Evolutionary conservation across 352 stramenopile species (phyloP), one percentile per base, ranked within the genome.

Genomic region (Pythium sp.): DNA sequence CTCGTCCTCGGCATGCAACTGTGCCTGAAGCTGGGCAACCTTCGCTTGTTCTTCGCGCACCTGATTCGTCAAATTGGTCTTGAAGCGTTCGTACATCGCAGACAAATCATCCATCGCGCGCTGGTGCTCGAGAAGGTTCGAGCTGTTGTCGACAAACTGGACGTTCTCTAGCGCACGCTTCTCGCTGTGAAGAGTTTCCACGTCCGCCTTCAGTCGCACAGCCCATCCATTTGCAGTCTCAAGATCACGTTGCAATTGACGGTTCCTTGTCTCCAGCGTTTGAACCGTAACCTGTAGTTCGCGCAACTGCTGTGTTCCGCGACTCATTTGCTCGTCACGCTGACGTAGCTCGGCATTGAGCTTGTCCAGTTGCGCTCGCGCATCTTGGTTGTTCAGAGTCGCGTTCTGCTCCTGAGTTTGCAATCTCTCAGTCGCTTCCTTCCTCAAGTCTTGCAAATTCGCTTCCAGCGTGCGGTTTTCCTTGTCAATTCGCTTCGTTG

Each of bases 381-480:
- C 77, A 61, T 86, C 80, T 62, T 85, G 76, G n/a, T 63, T 81
- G 9, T 63, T 72, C 60, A 87, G 62, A 58, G 72, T 72, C 47
- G 75, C 71, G 20, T 75, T 75, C 46, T 86, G 75, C 46, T 86
- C 77, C 22, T 87, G 79, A 5, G 68, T 59, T 49, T 86, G 72
- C 61, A 89, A 76, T 28, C 84, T 76, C 53, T 81, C 72, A 7
- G 71, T 86, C 34, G 78, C 74, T 64, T 84, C 70, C 1, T 70
- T 77, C 77, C 84, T 85, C 22, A 87, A 28, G 62, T 86, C 73
- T 38, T 85, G 71, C n/a, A 87, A 30, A 58, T 70, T 73, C n/a
- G 77, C 60, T 65, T 92, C 80, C 3, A 90, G 62, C 2, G 72
- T 69, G 4, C 61, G 73, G 30, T 89, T 90, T 8, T 87, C 80